phyloP scores from a whole-genome alignment of 2,329 filamentous ascomycete species.

The Talaromyces sp. region DNA sequence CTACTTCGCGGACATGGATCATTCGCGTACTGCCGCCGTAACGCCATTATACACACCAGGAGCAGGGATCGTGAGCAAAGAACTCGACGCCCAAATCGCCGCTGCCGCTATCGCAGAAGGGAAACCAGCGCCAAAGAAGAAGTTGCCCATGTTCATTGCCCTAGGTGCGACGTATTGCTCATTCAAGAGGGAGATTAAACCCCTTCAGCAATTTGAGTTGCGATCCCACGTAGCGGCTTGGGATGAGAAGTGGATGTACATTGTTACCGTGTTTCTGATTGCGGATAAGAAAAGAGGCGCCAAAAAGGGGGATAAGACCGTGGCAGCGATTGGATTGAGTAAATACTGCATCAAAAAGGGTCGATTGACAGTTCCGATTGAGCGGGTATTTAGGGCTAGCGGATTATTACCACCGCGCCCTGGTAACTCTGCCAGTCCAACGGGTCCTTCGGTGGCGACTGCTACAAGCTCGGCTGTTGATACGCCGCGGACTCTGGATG shows the following conservation, averaged over 20 bases:
- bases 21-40: slow-evolving; percentile 76
- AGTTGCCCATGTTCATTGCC: slow-evolving; percentile 57
- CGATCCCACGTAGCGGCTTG: slow-evolving; percentile 68
- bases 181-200: slow-evolving; percentile 70
- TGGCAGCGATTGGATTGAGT: slow-evolving; percentile 69
- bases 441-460: slow-evolving; percentile 7
- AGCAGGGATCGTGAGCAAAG: slow-evolving; percentile 50
- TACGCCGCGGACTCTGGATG: slow-evolving; percentile 33
- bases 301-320: slow-evolving; percentile 36
- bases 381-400: slow-evolving; percentile 67
- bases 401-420: slow-evolving; percentile 72
- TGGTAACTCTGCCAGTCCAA: slow-evolving; percentile 43
- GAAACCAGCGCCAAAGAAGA: slow-evolving; percentile 47
- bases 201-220: slow-evolving; percentile 68
- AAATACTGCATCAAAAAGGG: slow-evolving; percentile 84
- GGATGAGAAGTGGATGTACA: slow-evolving; percentile 80
- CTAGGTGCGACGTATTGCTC: slow-evolving; percentile 70
- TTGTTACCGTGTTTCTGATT: slow-evolving; percentile 65
- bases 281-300: slow-evolving; percentile 46
- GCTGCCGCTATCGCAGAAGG: slow-evolving; percentile 49
- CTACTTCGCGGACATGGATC: slow-evolving; percentile 83
- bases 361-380: slow-evolving; percentile 78
- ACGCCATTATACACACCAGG: slow-evolving; percentile 63
- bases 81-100: slow-evolving; percentile 52
- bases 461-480: slow-evolving; percentile 24